A percentile compares a stretch with the other conserved stretches of the same genome.
phyloP scores from a whole-genome alignment of 2,329 filamentous ascomycete species.

The Penicillium sp. region DNA sequence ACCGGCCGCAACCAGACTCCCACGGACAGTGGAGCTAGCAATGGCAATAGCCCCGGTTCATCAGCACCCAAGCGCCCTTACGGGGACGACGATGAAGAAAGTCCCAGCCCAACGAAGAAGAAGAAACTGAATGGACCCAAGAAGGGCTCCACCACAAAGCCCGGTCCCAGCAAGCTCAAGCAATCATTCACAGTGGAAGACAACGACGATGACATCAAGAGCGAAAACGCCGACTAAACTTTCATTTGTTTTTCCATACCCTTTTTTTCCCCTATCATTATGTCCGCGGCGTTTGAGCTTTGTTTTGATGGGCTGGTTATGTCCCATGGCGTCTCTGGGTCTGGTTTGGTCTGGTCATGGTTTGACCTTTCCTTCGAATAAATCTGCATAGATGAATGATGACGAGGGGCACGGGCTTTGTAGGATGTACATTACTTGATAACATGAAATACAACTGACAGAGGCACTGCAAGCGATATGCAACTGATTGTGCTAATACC shows the following conservation, averaged over 20 bases:
- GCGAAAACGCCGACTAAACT: conserved; percentile 28
- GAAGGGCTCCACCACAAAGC: conserved; percentile 32
- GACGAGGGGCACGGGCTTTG: conserved; percentile 12
- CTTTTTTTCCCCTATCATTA: conserved; percentile 11
- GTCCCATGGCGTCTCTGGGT: conserved; percentile 17
- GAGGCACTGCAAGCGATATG: conserved; percentile 2
- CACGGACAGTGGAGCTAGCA: conserved; percentile 38
- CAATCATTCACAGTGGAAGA: conserved; percentile 34
- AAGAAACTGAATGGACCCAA: conserved; percentile 40
- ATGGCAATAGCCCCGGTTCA: conserved; percentile 31
- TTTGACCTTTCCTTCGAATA: conserved; percentile 8
- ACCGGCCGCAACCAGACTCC: conserved; percentile 39
- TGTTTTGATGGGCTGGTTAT: conserved; percentile 7
- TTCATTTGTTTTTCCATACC: conserved; percentile 13
- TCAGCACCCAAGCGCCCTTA: conserved; percentile 32
- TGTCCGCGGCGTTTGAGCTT: conserved; percentile 11
- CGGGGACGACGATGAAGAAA: conserved; percentile 36
- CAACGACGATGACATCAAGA: conserved; percentile 30
- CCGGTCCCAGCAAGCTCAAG: conserved; percentile 35
- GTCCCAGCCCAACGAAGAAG: conserved; percentile 42
- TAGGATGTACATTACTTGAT: conserved; percentile 24
- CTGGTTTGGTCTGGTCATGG: conserved; percentile 10
- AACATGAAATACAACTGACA: conserved; percentile 12
- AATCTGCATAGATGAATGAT: conserved; percentile 25
- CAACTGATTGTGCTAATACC: not conserved